Evolutionary conservation across 2,329 filamentous ascomycete genomes (phyloP).

Genomic region (Sporothrix pallida): DNA sequence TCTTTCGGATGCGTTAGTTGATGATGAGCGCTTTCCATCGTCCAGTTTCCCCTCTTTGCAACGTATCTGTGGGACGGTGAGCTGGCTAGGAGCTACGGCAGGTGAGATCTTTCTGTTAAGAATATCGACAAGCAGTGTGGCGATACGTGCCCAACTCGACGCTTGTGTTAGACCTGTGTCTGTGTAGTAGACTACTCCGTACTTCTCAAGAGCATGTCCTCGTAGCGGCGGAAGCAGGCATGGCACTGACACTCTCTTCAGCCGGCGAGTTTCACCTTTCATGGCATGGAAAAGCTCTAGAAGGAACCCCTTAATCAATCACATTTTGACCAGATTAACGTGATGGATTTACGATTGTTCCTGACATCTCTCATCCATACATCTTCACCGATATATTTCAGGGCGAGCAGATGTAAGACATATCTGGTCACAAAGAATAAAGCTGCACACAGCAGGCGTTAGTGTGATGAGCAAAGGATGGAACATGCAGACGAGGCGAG

Average conservation of each 20-base stretch:
- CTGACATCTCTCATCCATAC: background rate
- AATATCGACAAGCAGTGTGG: background rate
- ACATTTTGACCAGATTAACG: background rate
- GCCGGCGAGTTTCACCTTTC: background rate
- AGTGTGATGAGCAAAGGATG: background rate
- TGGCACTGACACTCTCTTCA: background rate
- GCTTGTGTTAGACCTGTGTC: background rate
- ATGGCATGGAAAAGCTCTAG: background rate
- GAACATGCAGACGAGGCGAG: constrained; percentile 9
- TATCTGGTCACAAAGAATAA: too few relatives aligned
- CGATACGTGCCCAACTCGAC: background rate
- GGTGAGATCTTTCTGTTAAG: background rate
- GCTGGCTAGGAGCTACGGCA: background rate
- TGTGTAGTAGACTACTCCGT: background rate
- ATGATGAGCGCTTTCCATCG: background rate
- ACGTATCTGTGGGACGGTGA: constrained; percentile 8
- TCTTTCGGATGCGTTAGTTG: background rate
- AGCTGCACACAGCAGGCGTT: too few relatives aligned
- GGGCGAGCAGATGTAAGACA: background rate
- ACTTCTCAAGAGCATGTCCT: too few relatives aligned
- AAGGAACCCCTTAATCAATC: background rate
- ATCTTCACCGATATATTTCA: background rate
- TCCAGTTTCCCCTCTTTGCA: background rate
- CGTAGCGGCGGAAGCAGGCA: background rate
- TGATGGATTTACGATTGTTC: too few relatives aligned